Percentiles rank a stretch among this genome's conserved stretches.
Conservation (phyloP, 2,329 filamentous ascomycete species). For the Phialophora chinensis region DNA sequence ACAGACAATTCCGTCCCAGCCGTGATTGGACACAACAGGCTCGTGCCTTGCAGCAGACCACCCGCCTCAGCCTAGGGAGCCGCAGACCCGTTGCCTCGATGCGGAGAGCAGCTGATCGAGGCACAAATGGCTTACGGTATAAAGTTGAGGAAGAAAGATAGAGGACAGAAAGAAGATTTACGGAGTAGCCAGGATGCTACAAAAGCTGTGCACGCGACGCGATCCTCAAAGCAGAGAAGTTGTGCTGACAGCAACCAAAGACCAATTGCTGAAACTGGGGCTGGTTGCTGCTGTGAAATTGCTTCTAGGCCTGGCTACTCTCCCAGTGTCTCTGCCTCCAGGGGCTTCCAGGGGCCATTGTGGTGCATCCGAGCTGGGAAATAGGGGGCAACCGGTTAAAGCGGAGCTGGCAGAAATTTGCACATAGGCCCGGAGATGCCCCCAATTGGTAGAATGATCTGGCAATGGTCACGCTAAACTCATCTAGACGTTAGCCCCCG, state of each 20-base stretch:
- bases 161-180: slow-evolving; percentile 16
- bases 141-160: slow-evolving; percentile 23
- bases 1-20: slow-evolving; percentile 1
- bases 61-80: slow-evolving; percentile 22
- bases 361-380: not conserved
- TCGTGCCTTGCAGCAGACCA: slow-evolving; percentile 35
- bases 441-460: slow-evolving; percentile 9
- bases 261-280: slow-evolving; percentile 12
- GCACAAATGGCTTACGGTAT: slow-evolving; percentile 1
- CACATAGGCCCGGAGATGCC: not conserved
- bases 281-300: slow-evolving; percentile 11
- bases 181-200: not conserved
- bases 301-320: not conserved
- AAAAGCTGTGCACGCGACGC: slow-evolving; percentile 8
- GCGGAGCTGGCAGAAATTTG: slow-evolving; percentile 1
- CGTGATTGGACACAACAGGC: slow-evolving; percentile 22
- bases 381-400: slow-evolving; percentile 2
- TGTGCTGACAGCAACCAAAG: slow-evolving; percentile 13
- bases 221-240: slow-evolving; percentile 12
- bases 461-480: slow-evolving; percentile 1
- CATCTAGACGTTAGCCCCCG: not conserved
- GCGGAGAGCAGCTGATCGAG: slow-evolving; percentile 21
- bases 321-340: not conserved
- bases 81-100: slow-evolving; percentile 18
- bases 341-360: not conserved